Percentiles rank a stretch among this genome's conserved stretches.
Conservation (phyloP, 2,329 filamentous ascomycete genomes). For the Diaporthe australafricana region DNA sequence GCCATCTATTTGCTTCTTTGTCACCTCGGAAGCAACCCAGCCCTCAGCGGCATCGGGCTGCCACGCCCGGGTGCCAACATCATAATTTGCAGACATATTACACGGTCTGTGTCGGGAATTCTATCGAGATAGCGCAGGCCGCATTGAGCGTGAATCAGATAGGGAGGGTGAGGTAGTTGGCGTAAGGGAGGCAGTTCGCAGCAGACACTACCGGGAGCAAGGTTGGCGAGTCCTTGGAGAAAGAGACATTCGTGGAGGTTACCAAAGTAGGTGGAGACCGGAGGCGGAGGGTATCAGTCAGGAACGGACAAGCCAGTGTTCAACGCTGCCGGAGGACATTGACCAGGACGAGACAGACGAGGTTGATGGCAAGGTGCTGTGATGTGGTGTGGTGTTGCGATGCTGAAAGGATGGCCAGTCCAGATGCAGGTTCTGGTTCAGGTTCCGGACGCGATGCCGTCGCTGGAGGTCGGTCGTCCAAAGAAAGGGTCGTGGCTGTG, state of each 20-base stretch:
- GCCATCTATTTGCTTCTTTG: conserved; percentile 85
- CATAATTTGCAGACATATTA: conserved; percentile 90
- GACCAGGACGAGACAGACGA: conserved; percentile 12
- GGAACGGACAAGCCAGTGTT: conserved; percentile 31
- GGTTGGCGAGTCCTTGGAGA: conserved; percentile 35
- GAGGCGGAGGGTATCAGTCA: conserved; percentile 34
- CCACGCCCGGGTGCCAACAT: conserved; percentile 97
- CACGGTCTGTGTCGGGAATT: conserved; percentile 29
- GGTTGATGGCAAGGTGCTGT: background rate
- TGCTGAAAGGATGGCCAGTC: conserved; percentile 15
- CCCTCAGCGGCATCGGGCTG: conserved; percentile 96
- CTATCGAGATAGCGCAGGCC: conserved; percentile 13
- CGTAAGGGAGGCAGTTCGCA: conserved; percentile 31
- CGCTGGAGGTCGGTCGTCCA: conserved; percentile 26
- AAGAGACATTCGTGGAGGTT: conserved; percentile 38
- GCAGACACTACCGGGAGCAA: conserved; percentile 39
- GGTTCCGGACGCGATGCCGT: conserved; percentile 26
- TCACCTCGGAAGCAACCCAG: conserved; percentile 96
- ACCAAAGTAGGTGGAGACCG: background rate
- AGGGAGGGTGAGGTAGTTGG: background rate
- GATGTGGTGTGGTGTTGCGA: conserved; percentile 10
- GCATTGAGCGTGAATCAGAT: conserved; percentile 30
- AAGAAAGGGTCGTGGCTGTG: conserved; percentile 26
- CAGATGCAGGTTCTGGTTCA: conserved; percentile 24
- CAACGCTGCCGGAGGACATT: conserved; percentile 31